Percentiles rank a stretch among this genome's conserved stretches.
These are phyloP conservation scores for Cadophora sp. DNA, from an alignment of 2,329 filamentous ascomycete genomes.

Conservation along the genomic window DNA sequence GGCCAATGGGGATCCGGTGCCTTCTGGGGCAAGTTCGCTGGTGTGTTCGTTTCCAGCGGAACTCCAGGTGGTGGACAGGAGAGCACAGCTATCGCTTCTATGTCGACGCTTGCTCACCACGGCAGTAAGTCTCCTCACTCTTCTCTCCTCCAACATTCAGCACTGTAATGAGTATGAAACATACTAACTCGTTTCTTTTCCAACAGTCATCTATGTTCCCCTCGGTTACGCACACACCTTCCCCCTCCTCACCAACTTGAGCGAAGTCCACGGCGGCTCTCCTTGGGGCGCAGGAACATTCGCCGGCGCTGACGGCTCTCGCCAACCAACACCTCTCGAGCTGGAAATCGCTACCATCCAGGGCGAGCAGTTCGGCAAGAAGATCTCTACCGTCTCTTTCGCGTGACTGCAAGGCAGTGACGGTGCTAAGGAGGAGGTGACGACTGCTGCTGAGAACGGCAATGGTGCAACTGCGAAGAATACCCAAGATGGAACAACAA, in stretches of 20 bases:
- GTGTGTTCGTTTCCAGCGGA: conserved; percentile 89
- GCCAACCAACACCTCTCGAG: conserved; percentile 79
- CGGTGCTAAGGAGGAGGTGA: conserved; percentile 36
- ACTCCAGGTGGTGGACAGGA: conserved; percentile 91
- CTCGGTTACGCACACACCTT: conserved; percentile 89
- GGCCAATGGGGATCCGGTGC: conserved; percentile 80
- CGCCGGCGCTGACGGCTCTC: conserved; percentile 74
- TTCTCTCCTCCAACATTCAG: neutral
- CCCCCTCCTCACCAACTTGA: conserved; percentile 69
- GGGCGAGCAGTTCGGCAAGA: conserved; percentile 84
- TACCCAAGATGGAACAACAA: conserved; percentile 26
- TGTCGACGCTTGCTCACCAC: conserved; percentile 91
- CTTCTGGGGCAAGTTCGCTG: conserved; percentile 88
- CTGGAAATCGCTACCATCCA: conserved; percentile 81
- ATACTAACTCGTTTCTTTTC: no score
- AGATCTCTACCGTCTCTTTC: conserved; percentile 72
- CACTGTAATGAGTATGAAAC: neutral
- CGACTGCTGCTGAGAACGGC: conserved; percentile 33
- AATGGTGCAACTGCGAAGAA: conserved; percentile 34
- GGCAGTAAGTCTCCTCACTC: conserved; percentile 57
- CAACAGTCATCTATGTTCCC: conserved; percentile 84
- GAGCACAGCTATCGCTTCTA: conserved; percentile 77
- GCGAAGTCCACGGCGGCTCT: conserved; percentile 83
- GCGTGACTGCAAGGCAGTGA: conserved; percentile 78
- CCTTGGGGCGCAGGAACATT: conserved; percentile 60